Evolutionary conservation across 805 yeast genomes (phyloP), one percentile per base, ranked within the genome.

Genomic region (Pichia cephalocereana): DNA sequence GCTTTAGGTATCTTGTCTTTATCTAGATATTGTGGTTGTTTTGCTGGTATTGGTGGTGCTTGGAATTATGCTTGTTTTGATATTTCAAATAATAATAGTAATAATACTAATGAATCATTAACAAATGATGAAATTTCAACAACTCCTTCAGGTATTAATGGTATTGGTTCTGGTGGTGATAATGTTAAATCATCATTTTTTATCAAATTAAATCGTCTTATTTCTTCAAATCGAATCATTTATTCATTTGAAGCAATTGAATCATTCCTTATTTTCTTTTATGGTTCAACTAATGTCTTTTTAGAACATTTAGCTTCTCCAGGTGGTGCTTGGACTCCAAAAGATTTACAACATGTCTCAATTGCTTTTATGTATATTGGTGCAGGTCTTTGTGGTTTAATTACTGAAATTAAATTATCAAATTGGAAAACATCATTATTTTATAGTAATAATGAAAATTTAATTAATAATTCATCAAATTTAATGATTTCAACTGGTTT

Each of bases 311-410:
- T 93, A 54, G 86, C 88, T 27, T 72, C 78, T 44, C 68, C 79
- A 6, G 93, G 84, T 47, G 95, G 95, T 23, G 79, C 65, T 32
- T 93, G 97, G 96, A 71, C 85, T 9, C 86, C 96, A 38, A 88
- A 87, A 63, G 96, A 88, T 59, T 71, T 88, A 53, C 96, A 88
- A 68, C 96, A 88, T 60, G 90, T 71, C 8, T 86, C 95, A 15
- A 89, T 88, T 61, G 96, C 96, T 1, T 88, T 88, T 61, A 82
- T 88, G 80, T 91, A 74, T 64, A 75, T 93, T 56, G 98, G 99
- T 8, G 80, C 89, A 42, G 99, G 99, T 3, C 70, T 89, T 41
- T 85, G 96, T 68, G 99, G 99, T 8, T 74, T 91, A 26, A 71
- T 90, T 37, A 71, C 86, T 10, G 99, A 93, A 66, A 59, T 74